These are phyloP conservation scores for Senna tora DNA, from an alignment of 306 rosid species.

Conservation along the genomic window DNA sequence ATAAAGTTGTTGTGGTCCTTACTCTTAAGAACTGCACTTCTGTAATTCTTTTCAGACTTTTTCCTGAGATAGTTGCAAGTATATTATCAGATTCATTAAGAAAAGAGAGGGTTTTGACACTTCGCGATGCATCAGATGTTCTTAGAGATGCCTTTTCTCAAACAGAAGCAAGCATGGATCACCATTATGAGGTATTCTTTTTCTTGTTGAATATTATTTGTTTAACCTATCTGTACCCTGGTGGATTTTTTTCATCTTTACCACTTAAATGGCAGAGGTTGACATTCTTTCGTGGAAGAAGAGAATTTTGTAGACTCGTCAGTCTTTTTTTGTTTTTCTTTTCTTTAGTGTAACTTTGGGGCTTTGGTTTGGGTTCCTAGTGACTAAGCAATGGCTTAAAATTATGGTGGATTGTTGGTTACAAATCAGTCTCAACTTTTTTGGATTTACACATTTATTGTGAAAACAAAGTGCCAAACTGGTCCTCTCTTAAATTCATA, in stretches of 20 bases:
- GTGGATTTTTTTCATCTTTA: neutral
- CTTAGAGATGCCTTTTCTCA: constrained; percentile 86
- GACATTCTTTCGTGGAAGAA: neutral
- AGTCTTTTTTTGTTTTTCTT: neutral
- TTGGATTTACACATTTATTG: neutral
- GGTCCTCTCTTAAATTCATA: too few species aligned
- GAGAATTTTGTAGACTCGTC: neutral
- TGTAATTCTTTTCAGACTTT: constrained; percentile 61
- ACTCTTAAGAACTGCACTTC: constrained; percentile 26
- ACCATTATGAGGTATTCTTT: constrained; percentile 77
- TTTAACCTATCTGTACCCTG: constrained; percentile 12
- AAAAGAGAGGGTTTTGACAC: constrained; percentile 74
- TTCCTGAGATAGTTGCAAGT: constrained; percentile 71
- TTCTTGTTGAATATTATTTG: constrained; percentile 22
- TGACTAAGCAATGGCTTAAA: neutral
- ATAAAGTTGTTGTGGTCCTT: constrained; percentile 25
- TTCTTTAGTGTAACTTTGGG: neutral
- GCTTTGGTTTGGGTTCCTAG: neutral
- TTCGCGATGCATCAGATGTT: constrained; percentile 84
- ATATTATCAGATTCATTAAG: constrained; percentile 75
- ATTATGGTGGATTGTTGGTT: neutral
- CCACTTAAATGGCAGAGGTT: neutral
- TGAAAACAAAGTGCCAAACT: neutral
- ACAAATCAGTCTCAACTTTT: neutral
- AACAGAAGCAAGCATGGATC: constrained; percentile 78